phyloP scores from a whole-genome alignment of 495 filamentous ascomycete genomes.

The Penicillium atrosanguineum region DNA sequence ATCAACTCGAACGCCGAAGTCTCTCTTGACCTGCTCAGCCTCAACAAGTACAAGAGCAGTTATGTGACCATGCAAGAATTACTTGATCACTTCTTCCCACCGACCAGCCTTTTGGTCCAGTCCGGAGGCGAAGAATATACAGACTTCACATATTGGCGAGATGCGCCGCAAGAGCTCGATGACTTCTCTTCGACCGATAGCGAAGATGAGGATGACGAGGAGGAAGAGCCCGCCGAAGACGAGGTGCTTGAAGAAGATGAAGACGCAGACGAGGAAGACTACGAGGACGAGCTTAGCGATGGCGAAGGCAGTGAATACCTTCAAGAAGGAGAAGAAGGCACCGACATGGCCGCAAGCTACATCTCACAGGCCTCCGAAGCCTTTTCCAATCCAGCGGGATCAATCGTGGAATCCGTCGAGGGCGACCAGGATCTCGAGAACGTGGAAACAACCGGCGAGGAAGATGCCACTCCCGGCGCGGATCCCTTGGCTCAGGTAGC shows the following conservation, averaged over 20 bases:
- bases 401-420: conserved; percentile 37
- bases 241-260: conserved; percentile 42
- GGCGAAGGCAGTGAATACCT: conserved; percentile 44
- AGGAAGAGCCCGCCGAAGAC: conserved; percentile 42
- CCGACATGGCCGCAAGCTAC: conserved; percentile 57
- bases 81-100: conserved; percentile 95
- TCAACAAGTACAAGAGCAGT: conserved; percentile 94
- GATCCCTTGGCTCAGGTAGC: conserved; percentile 4
- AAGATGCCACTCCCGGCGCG: conserved; percentile 6
- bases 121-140: conserved; percentile 82
- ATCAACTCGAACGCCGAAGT: conserved; percentile 99
- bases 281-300: conserved; percentile 38
- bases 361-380: conserved; percentile 56
- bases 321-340: conserved; percentile 35
- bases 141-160: conserved; percentile 86
- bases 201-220: conserved; percentile 52
- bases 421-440: conserved; percentile 13
- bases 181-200: conserved; percentile 77
- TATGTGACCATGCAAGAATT: conserved; percentile 96
- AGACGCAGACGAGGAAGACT: conserved; percentile 40
- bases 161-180: conserved; percentile 67
- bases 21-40: conserved; percentile 80
- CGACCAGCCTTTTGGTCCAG: conserved; percentile 70
- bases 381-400: conserved; percentile 43
- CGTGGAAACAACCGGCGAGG: conserved; percentile 14